phyloP scores from a whole-genome alignment of 441 rosid species.

The Mallotus japonicus region DNA sequence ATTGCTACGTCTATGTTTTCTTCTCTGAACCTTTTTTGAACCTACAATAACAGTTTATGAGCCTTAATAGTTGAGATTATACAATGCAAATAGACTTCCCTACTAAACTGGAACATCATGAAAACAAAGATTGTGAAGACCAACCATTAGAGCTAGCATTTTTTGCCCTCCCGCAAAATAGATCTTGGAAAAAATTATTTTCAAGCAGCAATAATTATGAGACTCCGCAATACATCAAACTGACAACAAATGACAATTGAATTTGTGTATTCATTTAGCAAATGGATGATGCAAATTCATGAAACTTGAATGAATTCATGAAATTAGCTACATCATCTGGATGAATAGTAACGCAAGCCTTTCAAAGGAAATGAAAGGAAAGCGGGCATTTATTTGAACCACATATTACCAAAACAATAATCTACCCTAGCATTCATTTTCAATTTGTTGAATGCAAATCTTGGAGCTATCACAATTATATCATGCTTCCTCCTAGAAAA shows the following conservation, averaged over 20 bases:
- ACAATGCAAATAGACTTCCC: background rate
- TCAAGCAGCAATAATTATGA: background rate
- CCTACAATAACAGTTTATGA: background rate
- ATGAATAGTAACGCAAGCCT: background rate
- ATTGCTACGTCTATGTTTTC: background rate
- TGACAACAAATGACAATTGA: background rate
- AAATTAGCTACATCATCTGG: background rate
- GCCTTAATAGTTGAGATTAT: background rate
- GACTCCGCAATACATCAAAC: background rate
- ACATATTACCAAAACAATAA: background rate
- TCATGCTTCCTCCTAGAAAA: background rate
- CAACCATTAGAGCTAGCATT: background rate
- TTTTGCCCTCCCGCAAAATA: conserved; percentile 4
- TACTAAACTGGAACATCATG: background rate
- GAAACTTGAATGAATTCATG: background rate
- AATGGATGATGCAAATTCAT: background rate
- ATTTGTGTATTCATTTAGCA: background rate
- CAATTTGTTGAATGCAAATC: conserved; percentile 1
- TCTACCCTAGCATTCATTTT: background rate
- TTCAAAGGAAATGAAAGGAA: background rate
- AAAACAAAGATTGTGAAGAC: background rate
- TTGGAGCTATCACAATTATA: background rate
- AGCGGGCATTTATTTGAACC: conserved; percentile 1
- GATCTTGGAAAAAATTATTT: background rate
- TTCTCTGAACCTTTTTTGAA: background rate